Conservation (phyloP, 768 basidiomycete species). For the Trichaptum fuscoviolaceum region DNA sequence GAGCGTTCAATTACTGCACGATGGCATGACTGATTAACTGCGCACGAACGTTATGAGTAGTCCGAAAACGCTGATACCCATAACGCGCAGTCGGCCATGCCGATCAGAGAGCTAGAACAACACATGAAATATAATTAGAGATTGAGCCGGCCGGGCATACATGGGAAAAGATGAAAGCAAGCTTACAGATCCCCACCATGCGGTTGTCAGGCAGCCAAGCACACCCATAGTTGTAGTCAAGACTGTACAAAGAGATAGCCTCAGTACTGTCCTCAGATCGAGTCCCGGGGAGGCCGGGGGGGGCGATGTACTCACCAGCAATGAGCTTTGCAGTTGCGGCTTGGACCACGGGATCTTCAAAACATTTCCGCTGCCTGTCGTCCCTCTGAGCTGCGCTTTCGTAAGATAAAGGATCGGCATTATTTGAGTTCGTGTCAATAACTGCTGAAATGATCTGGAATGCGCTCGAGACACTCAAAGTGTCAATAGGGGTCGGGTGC, state of each 20-base stretch:
- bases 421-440: neutral
- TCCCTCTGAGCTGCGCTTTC: neutral
- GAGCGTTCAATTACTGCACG: neutral
- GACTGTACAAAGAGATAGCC: constrained; percentile 30
- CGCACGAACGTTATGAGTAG: constrained; percentile 40
- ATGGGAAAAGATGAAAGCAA: neutral
- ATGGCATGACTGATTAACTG: neutral
- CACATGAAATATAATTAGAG: neutral
- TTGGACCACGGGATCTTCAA: constrained; percentile 65
- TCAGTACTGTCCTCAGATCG: constrained; percentile 3
- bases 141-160: neutral
- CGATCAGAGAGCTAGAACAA: constrained; percentile 66
- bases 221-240: constrained; percentile 64
- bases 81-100: constrained; percentile 59
- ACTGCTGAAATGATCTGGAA: neutral
- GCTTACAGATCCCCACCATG: constrained; percentile 68
- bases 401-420: neutral
- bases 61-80: constrained; percentile 59
- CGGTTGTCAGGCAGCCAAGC: constrained; percentile 72
- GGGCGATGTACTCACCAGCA: constrained; percentile 40
- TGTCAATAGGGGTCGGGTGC: neutral
- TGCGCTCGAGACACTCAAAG: neutral
- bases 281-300: constrained; percentile 4
- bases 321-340: constrained; percentile 65
- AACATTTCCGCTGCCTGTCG: constrained; percentile 34